Evolutionary conservation across 1,284 basidiomycete species (phyloP), one percentile per base, ranked within the genome.

Genomic region (Porodaedalea pini): DNA sequence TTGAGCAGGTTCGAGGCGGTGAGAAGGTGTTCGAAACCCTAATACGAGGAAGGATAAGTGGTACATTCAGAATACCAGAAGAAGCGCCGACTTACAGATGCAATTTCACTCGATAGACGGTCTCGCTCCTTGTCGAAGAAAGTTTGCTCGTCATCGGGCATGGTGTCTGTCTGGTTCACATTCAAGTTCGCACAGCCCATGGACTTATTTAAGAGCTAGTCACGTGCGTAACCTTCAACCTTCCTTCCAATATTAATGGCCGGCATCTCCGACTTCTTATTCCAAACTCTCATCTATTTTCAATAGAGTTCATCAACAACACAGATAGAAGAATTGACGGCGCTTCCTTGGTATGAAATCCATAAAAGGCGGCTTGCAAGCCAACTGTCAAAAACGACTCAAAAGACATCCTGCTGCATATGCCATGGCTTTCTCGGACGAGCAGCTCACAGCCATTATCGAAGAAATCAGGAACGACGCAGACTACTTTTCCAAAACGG

Each of bases 1-100:
- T 97, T 97, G 17, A 95, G 74, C n/a, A 82, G 81, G 68, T 98
- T 98, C 58, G 85, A 87, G n/a, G 88, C 83, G 1, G 88, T 88
- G 15, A 97, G 75, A 4, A 96, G 72, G 59, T 92, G 88, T 67
- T 96, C 94, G 66, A 97, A 93, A n/a, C 86, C 88, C 94, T 97
- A 47, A 17, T 31, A 31, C 15, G 25, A n/a, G 23, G 13, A 47
- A 29, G 64, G 5, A 11, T 21, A 53, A 47, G 29, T 15, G 32
- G 7, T 11, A 17, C 23, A 50, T 34, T 52, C 32, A 61, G 58
- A 39, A 21, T 25, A 19, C 25, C 11, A 51, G n/a, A 34, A 10
- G 23, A 29, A 25, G 0, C 6, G 7, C 51, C 19, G 8, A 69
- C 81, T 67, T 66, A 91, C 90, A 41, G 80, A 74, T 31, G 84